These are phyloP conservation scores for Luzula sylvatica DNA, from an alignment of 176 grass and related monocot species.

Conservation along the genomic window DNA sequence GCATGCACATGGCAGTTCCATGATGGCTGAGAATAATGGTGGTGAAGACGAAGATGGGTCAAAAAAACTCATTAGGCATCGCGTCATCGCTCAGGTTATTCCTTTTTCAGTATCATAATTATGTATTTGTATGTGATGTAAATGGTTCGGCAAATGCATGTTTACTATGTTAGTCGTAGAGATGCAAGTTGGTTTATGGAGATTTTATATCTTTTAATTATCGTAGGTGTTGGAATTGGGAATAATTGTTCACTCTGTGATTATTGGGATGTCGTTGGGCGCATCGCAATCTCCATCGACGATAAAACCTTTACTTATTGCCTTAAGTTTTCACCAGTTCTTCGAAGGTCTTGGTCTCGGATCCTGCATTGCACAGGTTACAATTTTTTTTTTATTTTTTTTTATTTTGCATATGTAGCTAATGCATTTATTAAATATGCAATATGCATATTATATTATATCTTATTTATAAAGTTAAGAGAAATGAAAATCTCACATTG, in stretches of 20 bases:
- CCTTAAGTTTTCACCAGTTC: conserved; percentile 69
- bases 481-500: no score
- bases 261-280: conserved; percentile 67
- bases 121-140: no score
- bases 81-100: conserved; percentile 54
- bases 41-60: no score
- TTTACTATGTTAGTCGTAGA: background rate
- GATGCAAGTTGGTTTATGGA: background rate
- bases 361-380: conserved; percentile 67
- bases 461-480: no score
- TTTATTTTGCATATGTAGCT: background rate
- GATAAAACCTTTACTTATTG: conserved; percentile 45
- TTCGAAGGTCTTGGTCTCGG: conserved; percentile 79
- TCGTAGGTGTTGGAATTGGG: conserved; percentile 55
- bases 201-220: no score
- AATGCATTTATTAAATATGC: background rate
- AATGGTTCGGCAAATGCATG: background rate
- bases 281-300: conserved; percentile 30
- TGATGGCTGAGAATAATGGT: background rate
- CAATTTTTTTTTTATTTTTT: no score
- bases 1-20: conserved; percentile 23
- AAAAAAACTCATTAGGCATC: conserved; percentile 41
- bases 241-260: conserved; percentile 74
- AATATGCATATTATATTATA: background rate
- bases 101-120: background rate